A percentile compares a stretch with the other conserved stretches of the same genome.
phyloP scores from a whole-genome alignment of 2,329 filamentous ascomycete genomes.

The Basipetospora chlamydospora region DNA sequence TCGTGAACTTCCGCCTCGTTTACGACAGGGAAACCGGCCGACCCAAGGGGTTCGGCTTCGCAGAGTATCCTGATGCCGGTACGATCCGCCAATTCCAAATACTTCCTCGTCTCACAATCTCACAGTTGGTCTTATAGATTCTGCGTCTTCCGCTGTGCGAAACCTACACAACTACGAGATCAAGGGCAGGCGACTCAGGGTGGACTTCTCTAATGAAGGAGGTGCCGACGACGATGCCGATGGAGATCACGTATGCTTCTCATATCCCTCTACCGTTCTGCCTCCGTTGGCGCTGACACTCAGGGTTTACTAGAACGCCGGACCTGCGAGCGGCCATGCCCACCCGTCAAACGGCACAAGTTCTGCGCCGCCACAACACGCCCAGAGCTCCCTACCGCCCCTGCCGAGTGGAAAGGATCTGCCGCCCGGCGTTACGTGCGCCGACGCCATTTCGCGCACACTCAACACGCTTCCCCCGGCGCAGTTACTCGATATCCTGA shows the following conservation, averaged over 20 bases:
- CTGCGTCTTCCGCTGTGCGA: conserved; percentile 82
- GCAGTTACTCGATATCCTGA: conserved; percentile 83
- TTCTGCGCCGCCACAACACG: not conserved
- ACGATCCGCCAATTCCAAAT: conserved; percentile 11
- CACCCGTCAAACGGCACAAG: conserved; percentile 5
- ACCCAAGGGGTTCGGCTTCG: conserved; percentile 93
- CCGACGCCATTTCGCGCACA: conserved; percentile 84
- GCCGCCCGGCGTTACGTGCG: conserved; percentile 66
- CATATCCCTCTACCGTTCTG: not conserved
- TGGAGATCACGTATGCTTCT: conserved; percentile 7
- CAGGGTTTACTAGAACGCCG: not conserved
- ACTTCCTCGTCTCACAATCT: conserved; percentile 4
- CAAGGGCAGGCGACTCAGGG: conserved; percentile 84
- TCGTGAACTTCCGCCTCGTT: conserved; percentile 78
- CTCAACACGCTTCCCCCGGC: conserved; percentile 73
- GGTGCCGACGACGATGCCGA: conserved; percentile 52
- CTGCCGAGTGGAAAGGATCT: conserved; percentile 77
- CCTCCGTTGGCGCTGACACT: too few species aligned
- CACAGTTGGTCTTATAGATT: conserved; percentile 28
- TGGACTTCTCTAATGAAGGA: conserved; percentile 92
- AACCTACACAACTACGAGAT: conserved; percentile 93
- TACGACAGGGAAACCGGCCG: conserved; percentile 91
- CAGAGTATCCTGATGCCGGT: conserved; percentile 88
- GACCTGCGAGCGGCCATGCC: not conserved
- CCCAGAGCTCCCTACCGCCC: conserved; percentile 48